Conservation (phyloP, 2,329 filamentous ascomycete genomes). For the Cryoendolithus antarcticus region DNA sequence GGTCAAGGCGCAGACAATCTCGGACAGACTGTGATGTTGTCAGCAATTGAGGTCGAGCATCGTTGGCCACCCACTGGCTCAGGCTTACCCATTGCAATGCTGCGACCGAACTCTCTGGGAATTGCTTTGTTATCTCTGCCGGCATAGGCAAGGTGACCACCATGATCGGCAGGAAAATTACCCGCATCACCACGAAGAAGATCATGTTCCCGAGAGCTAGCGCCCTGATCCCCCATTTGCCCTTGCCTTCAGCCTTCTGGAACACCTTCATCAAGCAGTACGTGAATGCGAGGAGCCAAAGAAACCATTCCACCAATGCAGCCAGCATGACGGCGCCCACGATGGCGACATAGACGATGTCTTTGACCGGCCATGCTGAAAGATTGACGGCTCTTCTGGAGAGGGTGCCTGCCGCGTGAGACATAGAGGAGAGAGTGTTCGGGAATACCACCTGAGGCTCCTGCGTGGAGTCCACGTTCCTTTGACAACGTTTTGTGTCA, state of each 20-base stretch:
- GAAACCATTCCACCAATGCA: slow-evolving; percentile 73
- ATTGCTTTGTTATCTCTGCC: slow-evolving; percentile 54
- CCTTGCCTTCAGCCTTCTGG: slow-evolving; percentile 57
- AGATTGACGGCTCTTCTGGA: background rate
- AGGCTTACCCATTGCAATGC: slow-evolving; percentile 57
- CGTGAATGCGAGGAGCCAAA: slow-evolving; percentile 87
- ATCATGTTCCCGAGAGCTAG: slow-evolving; percentile 65
- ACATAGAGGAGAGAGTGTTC: too few species aligned
- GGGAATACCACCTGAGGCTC: too few species aligned
- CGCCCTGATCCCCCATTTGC: slow-evolving; percentile 64
- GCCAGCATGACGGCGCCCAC: slow-evolving; percentile 71
- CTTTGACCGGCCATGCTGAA: slow-evolving; percentile 15
- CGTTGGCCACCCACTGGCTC: background rate
- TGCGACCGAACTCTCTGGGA: slow-evolving; percentile 55
- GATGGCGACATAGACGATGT: slow-evolving; percentile 79
- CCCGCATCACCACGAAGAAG: slow-evolving; percentile 66
- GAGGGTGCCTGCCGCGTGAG: too few species aligned
- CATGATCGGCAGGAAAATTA: slow-evolving; percentile 87
- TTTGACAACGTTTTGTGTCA: too few species aligned
- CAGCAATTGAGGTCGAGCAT: background rate
- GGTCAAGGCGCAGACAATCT: background rate
- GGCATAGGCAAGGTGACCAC: slow-evolving; percentile 82
- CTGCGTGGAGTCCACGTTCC: too few species aligned
- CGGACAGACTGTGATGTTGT: slow-evolving; percentile 1
- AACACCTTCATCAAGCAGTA: slow-evolving; percentile 87